A percentile compares a stretch with the other conserved stretches of the same genome.
Evolutionary conservation across 1,284 basidiomycete species (phyloP).

Genomic region (Vanrija humicola): DNA sequence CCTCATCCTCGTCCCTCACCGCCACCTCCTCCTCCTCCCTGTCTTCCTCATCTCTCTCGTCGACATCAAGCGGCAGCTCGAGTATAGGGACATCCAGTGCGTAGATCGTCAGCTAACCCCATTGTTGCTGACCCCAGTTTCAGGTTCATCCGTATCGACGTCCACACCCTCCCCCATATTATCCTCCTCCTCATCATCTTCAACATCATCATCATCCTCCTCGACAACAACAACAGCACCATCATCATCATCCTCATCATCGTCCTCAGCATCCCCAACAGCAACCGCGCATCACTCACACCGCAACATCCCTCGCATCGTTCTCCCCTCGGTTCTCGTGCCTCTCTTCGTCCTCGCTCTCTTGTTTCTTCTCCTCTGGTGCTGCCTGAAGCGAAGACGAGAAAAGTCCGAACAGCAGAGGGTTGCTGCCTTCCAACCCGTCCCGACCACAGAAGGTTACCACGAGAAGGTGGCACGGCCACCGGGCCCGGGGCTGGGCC

Average conservation of each 20-base stretch:
- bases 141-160: not conserved
- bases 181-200: not conserved
- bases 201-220: conserved; percentile 2
- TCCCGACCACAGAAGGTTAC: too few species aligned
- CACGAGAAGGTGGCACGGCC: not conserved
- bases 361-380: not conserved
- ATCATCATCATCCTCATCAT: not conserved
- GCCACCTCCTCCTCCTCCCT: not conserved
- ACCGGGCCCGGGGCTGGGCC: too few species aligned
- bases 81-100: not conserved
- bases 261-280: not conserved
- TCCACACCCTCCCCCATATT: not conserved
- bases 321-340: conserved; percentile 2
- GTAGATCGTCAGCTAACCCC: too few species aligned
- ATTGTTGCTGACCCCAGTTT: not conserved
- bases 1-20: not conserved
- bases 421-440: not conserved
- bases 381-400: not conserved
- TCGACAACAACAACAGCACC: not conserved
- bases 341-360: not conserved
- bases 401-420: not conserved
- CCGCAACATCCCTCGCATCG: not conserved
- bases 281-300: not conserved
- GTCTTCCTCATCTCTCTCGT: not conserved
- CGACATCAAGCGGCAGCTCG: not conserved